Evolutionary conservation across 179 eudicot species (phyloP).

Genomic region (Gypsophila paniculata): DNA sequence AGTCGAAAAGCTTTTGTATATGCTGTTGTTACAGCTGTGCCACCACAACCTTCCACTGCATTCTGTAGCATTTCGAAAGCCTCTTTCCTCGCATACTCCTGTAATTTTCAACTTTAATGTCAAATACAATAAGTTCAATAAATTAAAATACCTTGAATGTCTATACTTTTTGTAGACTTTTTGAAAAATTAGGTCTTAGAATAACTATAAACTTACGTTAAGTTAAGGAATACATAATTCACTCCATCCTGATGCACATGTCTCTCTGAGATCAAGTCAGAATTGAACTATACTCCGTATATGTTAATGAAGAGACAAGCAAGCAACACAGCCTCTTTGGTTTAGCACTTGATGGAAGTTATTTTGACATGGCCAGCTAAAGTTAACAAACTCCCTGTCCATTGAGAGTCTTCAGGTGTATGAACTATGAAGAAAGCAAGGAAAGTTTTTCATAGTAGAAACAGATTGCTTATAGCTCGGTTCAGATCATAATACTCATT

Average conservation of each 20-base stretch:
- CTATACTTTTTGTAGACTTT: neutral
- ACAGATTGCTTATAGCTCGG: neutral
- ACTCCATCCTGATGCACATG: neutral
- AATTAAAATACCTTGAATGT: conserved; percentile 1
- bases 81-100: conserved; percentile 95
- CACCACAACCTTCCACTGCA: conserved; percentile 95
- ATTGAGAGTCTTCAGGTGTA: conserved; percentile 3
- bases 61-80: conserved; percentile 87
- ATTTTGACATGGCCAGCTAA: neutral
- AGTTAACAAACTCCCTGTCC: neutral
- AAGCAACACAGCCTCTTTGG: neutral
- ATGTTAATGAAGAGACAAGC: no score
- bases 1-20: conserved; percentile 80
- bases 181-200: neutral
- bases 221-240: neutral
- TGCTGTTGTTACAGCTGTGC: conserved; percentile 64
- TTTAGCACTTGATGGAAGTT: neutral
- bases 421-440: conserved; percentile 6
- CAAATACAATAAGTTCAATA: neutral
- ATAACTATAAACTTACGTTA: neutral
- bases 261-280: no score
- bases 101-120: conserved; percentile 15
- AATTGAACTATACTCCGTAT: no score
- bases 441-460: neutral
- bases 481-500: neutral